phyloP scores from a whole-genome alignment of 139 green algal genomes.

The Chlamydomonas eustigma region DNA sequence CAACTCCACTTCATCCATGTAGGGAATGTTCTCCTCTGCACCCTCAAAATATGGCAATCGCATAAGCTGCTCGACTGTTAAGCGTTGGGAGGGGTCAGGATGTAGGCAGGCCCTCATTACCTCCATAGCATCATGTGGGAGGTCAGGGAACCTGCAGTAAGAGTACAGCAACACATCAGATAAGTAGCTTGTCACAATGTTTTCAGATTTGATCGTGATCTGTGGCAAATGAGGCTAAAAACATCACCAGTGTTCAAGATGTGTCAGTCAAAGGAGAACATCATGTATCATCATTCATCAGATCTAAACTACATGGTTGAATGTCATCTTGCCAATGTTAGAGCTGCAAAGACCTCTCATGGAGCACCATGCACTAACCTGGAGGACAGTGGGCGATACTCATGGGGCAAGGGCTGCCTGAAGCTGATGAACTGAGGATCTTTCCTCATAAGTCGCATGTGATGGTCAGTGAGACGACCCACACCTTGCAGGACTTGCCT shows the following conservation, averaged over 20 bases:
- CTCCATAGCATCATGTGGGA: slow-evolving; percentile 28
- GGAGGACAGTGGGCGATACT: not conserved
- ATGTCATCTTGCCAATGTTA: too few species aligned
- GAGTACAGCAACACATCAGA: too few species aligned
- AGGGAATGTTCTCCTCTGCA: slow-evolving; percentile 14
- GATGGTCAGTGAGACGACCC: not conserved
- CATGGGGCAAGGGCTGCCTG: not conserved
- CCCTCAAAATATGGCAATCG: slow-evolving; percentile 49
- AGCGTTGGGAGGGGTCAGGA: slow-evolving; percentile 41
- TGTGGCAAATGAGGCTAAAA: too few species aligned
- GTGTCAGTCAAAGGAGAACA: too few species aligned
- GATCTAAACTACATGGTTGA: too few species aligned
- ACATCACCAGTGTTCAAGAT: too few species aligned
- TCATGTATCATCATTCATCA: too few species aligned
- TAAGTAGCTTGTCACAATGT: too few species aligned
- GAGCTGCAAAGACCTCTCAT: too few species aligned
- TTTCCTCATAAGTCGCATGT: not conserved
- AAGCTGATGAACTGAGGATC: not conserved
- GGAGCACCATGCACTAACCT: too few species aligned
- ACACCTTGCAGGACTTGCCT: not conserved
- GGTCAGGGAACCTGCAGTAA: slow-evolving; percentile 19
- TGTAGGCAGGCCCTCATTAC: slow-evolving; percentile 54
- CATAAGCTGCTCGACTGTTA: slow-evolving; percentile 44
- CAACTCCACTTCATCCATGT: not conserved
- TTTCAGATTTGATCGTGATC: too few species aligned